These are phyloP conservation scores for Durio zibethinus DNA, from an alignment of 345 rosid genomes.

Conservation along the genomic window DNA sequence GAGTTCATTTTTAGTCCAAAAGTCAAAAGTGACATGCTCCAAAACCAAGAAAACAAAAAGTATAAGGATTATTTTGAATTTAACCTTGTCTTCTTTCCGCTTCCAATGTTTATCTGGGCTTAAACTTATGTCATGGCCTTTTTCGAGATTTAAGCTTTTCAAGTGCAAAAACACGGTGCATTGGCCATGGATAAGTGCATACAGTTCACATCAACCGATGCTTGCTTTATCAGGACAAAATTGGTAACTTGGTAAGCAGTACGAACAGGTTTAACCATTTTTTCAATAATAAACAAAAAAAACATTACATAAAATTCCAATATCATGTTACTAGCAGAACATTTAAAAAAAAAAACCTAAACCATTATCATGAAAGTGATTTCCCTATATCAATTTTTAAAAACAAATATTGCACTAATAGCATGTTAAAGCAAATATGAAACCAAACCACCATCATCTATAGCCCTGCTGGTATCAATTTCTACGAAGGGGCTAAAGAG, in stretches of 20 bases:
- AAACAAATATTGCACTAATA: no score
- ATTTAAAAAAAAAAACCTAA: no score
- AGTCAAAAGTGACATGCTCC: conserved; percentile 25
- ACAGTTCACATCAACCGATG: background rate
- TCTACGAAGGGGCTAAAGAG: no score
- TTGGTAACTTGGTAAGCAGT: background rate
- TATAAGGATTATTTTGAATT: conserved; percentile 9
- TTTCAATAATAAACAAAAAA: background rate
- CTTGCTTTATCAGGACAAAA: background rate
- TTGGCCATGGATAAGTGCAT: background rate
- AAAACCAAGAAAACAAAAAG: background rate
- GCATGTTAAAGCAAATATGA: no score
- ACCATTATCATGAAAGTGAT: no score
- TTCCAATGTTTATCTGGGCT: conserved; percentile 10
- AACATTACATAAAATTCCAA: background rate
- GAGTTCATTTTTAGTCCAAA: background rate
- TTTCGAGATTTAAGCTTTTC: conserved; percentile 5
- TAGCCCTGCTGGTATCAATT: no score
- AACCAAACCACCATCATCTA: no score
- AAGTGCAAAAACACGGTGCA: no score
- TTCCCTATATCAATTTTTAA: no score
- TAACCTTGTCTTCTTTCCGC: background rate
- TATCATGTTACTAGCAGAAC: background rate
- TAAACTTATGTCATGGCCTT: background rate
- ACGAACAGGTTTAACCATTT: background rate